phyloP scores from a whole-genome alignment of 2,329 filamentous ascomycete genomes.

The Fusarium sp. region DNA sequence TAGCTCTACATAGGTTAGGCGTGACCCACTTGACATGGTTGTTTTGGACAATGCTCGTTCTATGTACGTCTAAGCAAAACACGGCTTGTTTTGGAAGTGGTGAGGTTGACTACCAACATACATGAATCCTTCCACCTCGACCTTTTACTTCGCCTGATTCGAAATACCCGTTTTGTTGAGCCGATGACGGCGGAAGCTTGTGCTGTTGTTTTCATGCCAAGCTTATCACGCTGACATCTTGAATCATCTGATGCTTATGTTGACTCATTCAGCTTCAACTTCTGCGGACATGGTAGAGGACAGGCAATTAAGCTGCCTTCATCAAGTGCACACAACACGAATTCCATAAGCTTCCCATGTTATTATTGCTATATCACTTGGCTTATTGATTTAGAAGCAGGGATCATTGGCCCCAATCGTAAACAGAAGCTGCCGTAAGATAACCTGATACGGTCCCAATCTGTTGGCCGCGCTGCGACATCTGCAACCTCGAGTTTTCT shows the following conservation, averaged over 20 bases:
- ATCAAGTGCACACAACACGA: not conserved
- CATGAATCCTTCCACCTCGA: conserved; percentile 17
- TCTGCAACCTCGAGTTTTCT: conserved; percentile 17
- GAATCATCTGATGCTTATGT: not conserved
- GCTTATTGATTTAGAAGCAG: conserved; percentile 14
- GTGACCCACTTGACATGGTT: conserved; percentile 13
- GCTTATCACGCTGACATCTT: not conserved
- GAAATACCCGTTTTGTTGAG: not conserved
- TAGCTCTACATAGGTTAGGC: conserved; percentile 15
- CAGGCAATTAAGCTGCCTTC: not conserved
- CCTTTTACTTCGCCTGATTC: conserved; percentile 9
- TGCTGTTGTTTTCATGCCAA: not conserved
- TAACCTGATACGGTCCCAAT: conserved; percentile 30
- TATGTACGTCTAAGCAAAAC: conserved; percentile 32
- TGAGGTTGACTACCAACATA: conserved; percentile 19
- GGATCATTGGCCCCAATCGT: not conserved
- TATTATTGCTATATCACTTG: conserved; percentile 19
- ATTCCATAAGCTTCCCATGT: conserved; percentile 3
- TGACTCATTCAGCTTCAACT: not conserved
- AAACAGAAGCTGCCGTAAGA: conserved; percentile 12
- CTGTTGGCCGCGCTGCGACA: conserved; percentile 36
- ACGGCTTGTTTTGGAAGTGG: conserved; percentile 17
- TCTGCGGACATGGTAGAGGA: not conserved
- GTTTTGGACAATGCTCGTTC: conserved; percentile 4
- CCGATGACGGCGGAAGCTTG: not conserved